phyloP scores from a whole-genome alignment of 1,284 basidiomycete species.

The Xanthoconium separans region DNA sequence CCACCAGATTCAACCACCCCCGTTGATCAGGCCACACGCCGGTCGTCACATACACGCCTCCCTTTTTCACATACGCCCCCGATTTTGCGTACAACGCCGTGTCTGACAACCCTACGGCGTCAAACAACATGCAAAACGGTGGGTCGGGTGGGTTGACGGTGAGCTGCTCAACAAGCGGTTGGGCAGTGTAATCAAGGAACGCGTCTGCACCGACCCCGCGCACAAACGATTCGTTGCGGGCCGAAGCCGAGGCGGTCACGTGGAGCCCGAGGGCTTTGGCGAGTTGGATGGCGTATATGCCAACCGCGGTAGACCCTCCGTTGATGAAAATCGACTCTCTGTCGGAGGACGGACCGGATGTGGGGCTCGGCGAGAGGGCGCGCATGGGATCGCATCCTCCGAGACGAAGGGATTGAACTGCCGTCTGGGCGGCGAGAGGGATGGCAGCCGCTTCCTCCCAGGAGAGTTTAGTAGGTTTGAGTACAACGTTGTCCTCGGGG shows the following conservation, averaged over 20 bases:
- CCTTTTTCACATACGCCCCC: slow-evolving; percentile 44
- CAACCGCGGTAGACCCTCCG: slow-evolving; percentile 65
- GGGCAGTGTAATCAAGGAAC: slow-evolving; percentile 59
- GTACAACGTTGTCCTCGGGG: slow-evolving; percentile 41
- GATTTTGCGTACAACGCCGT: slow-evolving; percentile 41
- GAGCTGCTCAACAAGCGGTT: slow-evolving; percentile 45
- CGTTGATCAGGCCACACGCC: slow-evolving; percentile 38
- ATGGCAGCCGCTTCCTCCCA: slow-evolving; percentile 58
- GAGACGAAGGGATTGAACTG: slow-evolving; percentile 47
- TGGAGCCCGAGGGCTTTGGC: slow-evolving; percentile 56
- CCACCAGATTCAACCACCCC: slow-evolving; percentile 8
- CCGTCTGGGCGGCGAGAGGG: slow-evolving; percentile 54
- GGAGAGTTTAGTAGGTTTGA: slow-evolving; percentile 47
- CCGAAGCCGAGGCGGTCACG: slow-evolving; percentile 57
- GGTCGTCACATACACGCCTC: slow-evolving; percentile 45
- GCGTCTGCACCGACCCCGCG: slow-evolving; percentile 44
- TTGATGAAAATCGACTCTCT: slow-evolving; percentile 60
- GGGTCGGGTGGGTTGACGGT: slow-evolving; percentile 35
- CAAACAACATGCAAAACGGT: slow-evolving; percentile 45
- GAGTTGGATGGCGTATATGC: slow-evolving; percentile 62
- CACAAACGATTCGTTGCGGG: slow-evolving; percentile 48
- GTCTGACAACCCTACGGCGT: slow-evolving; percentile 37
- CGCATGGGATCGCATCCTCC: slow-evolving; percentile 20
- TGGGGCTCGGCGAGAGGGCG: slow-evolving; percentile 23
- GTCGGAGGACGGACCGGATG: slow-evolving; percentile 27